Percentiles rank a stretch among this genome's conserved stretches.
These are phyloP conservation scores for Pyracantha coccinea DNA, from an alignment of 331 rosid genomes.

Conservation along the genomic window DNA sequence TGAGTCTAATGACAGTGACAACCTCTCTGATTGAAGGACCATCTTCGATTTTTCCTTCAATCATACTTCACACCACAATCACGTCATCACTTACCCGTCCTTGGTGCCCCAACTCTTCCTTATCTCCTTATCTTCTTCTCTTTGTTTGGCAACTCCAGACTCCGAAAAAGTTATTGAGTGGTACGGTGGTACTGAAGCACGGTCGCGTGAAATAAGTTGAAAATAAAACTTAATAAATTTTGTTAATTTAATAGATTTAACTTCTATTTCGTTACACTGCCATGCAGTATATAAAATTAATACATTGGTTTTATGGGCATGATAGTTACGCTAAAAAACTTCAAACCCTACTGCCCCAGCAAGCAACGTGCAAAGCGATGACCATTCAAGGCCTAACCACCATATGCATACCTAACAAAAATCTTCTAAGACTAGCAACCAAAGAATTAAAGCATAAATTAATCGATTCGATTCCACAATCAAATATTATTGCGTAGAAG, in stretches of 20 bases:
- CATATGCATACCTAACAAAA: background rate
- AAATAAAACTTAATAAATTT: too few relatives aligned
- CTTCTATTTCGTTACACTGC: too few relatives aligned
- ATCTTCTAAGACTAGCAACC: background rate
- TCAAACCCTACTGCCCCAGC: background rate
- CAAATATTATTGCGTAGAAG: background rate
- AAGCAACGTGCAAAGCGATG: background rate
- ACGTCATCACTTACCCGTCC: conserved; percentile 19
- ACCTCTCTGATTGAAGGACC: conserved; percentile 8
- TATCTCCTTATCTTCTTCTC: conserved; percentile 51
- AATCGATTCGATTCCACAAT: background rate
- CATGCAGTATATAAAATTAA: too few relatives aligned
- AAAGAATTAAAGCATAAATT: too few relatives aligned
- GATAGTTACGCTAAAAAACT: too few relatives aligned
- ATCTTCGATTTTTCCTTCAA: background rate
- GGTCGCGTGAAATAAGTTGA: too few relatives aligned
- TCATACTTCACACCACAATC: conserved; percentile 17
- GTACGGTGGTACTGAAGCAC: background rate
- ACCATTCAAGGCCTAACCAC: background rate
- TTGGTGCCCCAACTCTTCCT: conserved; percentile 33
- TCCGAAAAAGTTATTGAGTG: too few relatives aligned
- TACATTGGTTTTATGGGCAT: too few relatives aligned
- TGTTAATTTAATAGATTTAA: too few relatives aligned
- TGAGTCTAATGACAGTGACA: background rate
- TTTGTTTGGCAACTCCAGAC: background rate